These are phyloP conservation scores for Pseudomassariella vexata DNA, from an alignment of 2,329 filamentous ascomycete genomes.

Conservation along the genomic window DNA sequence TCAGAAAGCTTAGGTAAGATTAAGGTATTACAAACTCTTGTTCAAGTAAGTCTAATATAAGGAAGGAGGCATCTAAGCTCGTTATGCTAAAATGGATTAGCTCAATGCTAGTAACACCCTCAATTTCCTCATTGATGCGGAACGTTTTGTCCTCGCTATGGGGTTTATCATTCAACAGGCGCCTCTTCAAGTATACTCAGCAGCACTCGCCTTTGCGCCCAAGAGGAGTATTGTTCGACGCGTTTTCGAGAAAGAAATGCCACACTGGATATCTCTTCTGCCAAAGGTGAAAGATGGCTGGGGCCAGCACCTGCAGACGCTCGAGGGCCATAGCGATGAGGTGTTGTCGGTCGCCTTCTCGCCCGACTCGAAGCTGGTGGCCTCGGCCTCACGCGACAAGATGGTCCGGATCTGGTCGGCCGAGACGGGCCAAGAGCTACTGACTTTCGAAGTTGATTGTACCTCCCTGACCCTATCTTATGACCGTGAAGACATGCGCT, in stretches of 20 bases:
- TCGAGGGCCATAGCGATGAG: slow-evolving; percentile 9
- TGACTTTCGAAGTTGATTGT: slow-evolving; percentile 8
- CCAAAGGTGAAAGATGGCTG: slow-evolving; percentile 9
- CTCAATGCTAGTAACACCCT: slow-evolving; percentile 2
- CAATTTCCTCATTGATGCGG: slow-evolving; percentile 17
- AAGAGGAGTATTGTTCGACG: slow-evolving; percentile 18
- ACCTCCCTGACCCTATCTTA: neutral
- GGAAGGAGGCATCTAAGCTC: neutral
- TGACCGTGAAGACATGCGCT: neutral
- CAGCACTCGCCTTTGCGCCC: slow-evolving; percentile 24
- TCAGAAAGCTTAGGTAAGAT: slow-evolving; percentile 12
- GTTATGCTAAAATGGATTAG: slow-evolving; percentile 6
- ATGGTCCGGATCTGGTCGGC: slow-evolving; percentile 10
- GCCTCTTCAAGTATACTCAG: slow-evolving; percentile 27
- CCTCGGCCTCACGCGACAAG: slow-evolving; percentile 11
- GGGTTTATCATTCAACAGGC: slow-evolving; percentile 18
- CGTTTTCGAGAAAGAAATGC: slow-evolving; percentile 10
- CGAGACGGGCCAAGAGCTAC: slow-evolving; percentile 5
- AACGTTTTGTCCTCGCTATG: slow-evolving; percentile 18
- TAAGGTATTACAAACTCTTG: slow-evolving; percentile 6
- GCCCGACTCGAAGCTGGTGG: slow-evolving; percentile 13
- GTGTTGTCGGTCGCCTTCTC: slow-evolving; percentile 12
- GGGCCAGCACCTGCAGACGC: slow-evolving; percentile 7
- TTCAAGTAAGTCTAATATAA: slow-evolving; percentile 7
- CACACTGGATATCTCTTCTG: slow-evolving; percentile 10